Percentiles rank a stretch among this genome's conserved stretches.
Conservation (phyloP, 2,329 filamentous ascomycete genomes). For the Penicillium sp. region DNA sequence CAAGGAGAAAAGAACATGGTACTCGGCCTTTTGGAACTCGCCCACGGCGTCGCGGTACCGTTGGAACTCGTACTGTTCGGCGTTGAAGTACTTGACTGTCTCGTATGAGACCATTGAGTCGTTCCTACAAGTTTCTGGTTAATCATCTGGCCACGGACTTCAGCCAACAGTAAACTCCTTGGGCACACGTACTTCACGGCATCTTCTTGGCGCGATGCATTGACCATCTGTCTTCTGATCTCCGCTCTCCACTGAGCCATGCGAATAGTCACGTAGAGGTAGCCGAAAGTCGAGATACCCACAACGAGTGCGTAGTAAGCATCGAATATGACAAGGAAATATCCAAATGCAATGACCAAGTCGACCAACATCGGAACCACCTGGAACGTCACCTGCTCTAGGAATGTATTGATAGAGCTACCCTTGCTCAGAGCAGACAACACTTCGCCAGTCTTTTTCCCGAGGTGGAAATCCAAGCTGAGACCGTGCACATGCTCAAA, state of each 20-base stretch:
- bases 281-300: conserved; percentile 88
- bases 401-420: conserved; percentile 91
- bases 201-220: conserved; percentile 90
- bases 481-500: conserved; percentile 97
- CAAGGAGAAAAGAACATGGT: conserved; percentile 73
- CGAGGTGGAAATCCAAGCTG: conserved; percentile 93
- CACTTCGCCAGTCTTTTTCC: conserved; percentile 95
- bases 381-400: conserved; percentile 95
- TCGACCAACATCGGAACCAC: conserved; percentile 94
- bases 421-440: conserved; percentile 95
- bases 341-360: conserved; percentile 78
- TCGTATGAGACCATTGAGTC: conserved; percentile 99
- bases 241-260: conserved; percentile 93
- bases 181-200: conserved; percentile 72
- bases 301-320: conserved; percentile 89
- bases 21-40: conserved; percentile 73
- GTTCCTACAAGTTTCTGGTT: conserved; percentile 56
- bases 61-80: conserved; percentile 75
- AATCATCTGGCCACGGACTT: not conserved
- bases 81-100: conserved; percentile 89
- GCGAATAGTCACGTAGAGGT: conserved; percentile 93
- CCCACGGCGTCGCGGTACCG: conserved; percentile 71
- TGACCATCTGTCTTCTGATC: conserved; percentile 90
- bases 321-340: conserved; percentile 78
- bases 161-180: not conserved